Conservation (phyloP, 139 green algal genomes). For the Coelastrella sp. region DNA sequence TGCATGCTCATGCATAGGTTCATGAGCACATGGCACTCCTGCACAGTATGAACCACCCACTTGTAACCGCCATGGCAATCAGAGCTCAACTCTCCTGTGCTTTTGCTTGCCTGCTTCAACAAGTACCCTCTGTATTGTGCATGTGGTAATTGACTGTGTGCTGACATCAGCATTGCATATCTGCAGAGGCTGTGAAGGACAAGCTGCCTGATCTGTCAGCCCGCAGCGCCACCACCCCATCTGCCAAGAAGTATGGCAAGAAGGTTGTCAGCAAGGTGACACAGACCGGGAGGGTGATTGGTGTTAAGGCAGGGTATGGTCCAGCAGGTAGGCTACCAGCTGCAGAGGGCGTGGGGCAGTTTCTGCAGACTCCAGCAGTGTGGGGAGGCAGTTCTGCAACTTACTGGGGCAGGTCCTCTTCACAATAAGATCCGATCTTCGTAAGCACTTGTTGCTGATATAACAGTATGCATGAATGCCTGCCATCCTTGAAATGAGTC, state of each 20-base stretch:
- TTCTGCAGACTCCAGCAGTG: too few species aligned
- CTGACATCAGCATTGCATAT: too few species aligned
- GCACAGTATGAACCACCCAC: not conserved
- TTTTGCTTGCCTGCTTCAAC: not conserved
- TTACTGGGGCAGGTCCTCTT: too few species aligned
- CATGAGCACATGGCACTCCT: not conserved
- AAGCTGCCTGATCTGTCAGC: not conserved
- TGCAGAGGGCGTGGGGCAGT: too few species aligned
- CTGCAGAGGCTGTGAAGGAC: constrained; percentile 10
- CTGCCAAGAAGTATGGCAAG: not conserved
- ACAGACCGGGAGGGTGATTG: constrained; percentile 14
- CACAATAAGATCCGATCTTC: too few species aligned
- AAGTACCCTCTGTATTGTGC: too few species aligned
- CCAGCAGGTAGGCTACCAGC: not conserved
- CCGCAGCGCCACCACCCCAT: not conserved
- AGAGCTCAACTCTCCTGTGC: too few species aligned
- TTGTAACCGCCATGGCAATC: not conserved
- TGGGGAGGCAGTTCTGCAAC: too few species aligned
- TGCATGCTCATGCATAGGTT: not conserved
- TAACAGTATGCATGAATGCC: too few species aligned
- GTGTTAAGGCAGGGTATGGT: not conserved
- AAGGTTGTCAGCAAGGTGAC: not conserved
- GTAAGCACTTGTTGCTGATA: too few species aligned
- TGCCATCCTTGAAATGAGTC: too few species aligned
- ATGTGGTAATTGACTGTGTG: too few species aligned